Conservation (phyloP, 2,329 filamentous ascomycete species). For the Macroventuria anomochaeta region DNA sequence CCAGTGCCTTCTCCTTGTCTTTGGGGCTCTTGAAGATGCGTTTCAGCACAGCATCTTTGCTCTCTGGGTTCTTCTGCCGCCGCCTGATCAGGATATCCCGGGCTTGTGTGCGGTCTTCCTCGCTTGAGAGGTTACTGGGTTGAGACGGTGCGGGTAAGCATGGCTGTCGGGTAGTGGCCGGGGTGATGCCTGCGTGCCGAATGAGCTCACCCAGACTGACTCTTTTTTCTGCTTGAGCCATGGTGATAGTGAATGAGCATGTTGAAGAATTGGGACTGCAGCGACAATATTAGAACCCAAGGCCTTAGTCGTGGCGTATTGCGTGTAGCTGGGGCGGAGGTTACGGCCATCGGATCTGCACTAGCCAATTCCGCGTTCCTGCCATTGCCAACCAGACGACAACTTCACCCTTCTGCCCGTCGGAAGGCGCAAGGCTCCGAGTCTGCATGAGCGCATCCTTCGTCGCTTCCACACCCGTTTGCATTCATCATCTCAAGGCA, state of each 20-base stretch:
- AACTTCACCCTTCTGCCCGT: slow-evolving; percentile 19
- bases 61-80: slow-evolving; percentile 39
- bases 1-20: slow-evolving; percentile 43
- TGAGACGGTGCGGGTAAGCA: slow-evolving; percentile 43
- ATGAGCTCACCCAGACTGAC: slow-evolving; percentile 41
- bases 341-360: slow-evolving; percentile 10
- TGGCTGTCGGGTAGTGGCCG: slow-evolving; percentile 36
- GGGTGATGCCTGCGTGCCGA: slow-evolving; percentile 36
- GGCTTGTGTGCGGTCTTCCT: slow-evolving; percentile 42
- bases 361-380: slow-evolving; percentile 10
- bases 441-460: slow-evolving; percentile 5
- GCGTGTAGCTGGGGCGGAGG: slow-evolving; percentile 12
- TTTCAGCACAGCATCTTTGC: slow-evolving; percentile 42
- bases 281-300: slow-evolving; percentile 9
- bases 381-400: slow-evolving; percentile 6
- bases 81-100: slow-evolving; percentile 41
- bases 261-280: slow-evolving; percentile 9
- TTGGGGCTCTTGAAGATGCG: slow-evolving; percentile 46
- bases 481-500: slow-evolving; percentile 8
- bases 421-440: slow-evolving; percentile 9
- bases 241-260: slow-evolving; percentile 20
- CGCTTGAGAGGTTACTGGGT: slow-evolving; percentile 36
- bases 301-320: slow-evolving; percentile 9
- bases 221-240: slow-evolving; percentile 31
- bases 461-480: not conserved